A percentile compares a stretch with the other conserved stretches of the same genome.
These are phyloP conservation scores for Talaromyces sp. DNA, from an alignment of 2,329 filamentous ascomycete genomes.

Conservation along the genomic window DNA sequence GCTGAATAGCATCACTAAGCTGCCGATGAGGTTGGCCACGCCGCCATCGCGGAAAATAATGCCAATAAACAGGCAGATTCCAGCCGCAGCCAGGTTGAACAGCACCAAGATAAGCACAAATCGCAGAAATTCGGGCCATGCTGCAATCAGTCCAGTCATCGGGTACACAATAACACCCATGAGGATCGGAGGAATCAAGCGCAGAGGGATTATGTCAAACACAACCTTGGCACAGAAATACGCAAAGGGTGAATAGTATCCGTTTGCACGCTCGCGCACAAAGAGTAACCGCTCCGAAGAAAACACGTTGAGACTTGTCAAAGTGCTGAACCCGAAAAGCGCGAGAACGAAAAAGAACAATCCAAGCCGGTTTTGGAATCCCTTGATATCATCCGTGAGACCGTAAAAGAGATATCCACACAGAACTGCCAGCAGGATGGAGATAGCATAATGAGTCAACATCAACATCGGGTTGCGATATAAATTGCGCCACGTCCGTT, in stretches of 20 bases:
- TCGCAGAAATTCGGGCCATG: conserved; percentile 76
- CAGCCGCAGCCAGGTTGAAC: conserved; percentile 91
- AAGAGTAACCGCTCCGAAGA: conserved; percentile 86
- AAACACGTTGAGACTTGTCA: conserved; percentile 91
- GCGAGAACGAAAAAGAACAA: conserved; percentile 97
- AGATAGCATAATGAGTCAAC: conserved; percentile 97
- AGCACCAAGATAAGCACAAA: conserved; percentile 89
- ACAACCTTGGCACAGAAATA: conserved; percentile 96
- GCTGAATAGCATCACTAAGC: conserved; percentile 95
- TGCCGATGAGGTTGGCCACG: conserved; percentile 89
- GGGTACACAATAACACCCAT: conserved; percentile 96
- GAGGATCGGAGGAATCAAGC: conserved; percentile 87
- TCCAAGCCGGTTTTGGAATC: conserved; percentile 94
- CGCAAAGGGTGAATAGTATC: conserved; percentile 88
- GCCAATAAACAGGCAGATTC: conserved; percentile 92
- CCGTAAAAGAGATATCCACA: conserved; percentile 96
- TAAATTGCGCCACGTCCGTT: conserved; percentile 91
- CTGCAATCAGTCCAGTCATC: conserved; percentile 88
- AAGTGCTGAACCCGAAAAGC: conserved; percentile 91
- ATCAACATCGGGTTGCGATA: conserved; percentile 98
- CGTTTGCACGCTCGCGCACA: conserved; percentile 88
- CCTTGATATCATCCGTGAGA: conserved; percentile 88
- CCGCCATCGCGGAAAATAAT: conserved; percentile 88
- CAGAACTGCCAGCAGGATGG: conserved; percentile 87
- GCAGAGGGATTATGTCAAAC: conserved; percentile 95